A percentile compares a stretch with the other conserved stretches of the same genome.
phyloP scores from a whole-genome alignment of 2,329 filamentous ascomycete species.

The Microcyclospora pomicola region DNA sequence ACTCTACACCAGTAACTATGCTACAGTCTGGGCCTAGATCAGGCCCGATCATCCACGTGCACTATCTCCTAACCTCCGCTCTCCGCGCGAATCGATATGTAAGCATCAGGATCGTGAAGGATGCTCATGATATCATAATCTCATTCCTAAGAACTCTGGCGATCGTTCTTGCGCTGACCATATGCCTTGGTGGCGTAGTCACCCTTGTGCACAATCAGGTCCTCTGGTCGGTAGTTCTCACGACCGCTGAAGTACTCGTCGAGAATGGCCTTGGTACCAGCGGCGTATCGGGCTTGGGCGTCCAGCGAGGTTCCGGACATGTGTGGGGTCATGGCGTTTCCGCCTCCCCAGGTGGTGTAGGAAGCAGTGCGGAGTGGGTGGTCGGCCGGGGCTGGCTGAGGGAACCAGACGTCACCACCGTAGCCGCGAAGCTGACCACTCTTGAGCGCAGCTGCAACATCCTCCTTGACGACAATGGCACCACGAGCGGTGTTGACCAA shows the following conservation, averaged over 20 bases:
- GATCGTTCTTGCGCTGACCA: constrained; percentile 43
- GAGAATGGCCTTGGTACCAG: constrained; percentile 66
- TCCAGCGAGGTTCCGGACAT: constrained; percentile 99
- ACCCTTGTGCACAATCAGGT: constrained; percentile 78
- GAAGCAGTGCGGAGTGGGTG: constrained; percentile 76
- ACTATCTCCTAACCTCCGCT: too few relatives aligned
- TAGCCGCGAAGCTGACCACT: constrained; percentile 81
- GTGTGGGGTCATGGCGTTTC: constrained; percentile 97
- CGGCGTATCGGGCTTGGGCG: constrained; percentile 61
- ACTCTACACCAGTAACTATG: too few relatives aligned
- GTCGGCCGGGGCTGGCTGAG: constrained; percentile 86
- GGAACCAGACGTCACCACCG: constrained; percentile 89
- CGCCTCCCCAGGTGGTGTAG: constrained; percentile 87
- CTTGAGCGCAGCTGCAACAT: constrained; percentile 87
- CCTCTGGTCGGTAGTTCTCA: constrained; percentile 76
- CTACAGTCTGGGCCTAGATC: too few relatives aligned
- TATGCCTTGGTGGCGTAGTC: constrained; percentile 94
- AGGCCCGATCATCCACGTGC: too few relatives aligned
- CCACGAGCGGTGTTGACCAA: constrained; percentile 97
- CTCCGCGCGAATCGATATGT: too few relatives aligned
- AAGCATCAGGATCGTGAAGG: too few relatives aligned
- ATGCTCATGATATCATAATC: too few relatives aligned
- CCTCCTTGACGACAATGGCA: constrained; percentile 98
- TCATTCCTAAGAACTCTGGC: too few relatives aligned
- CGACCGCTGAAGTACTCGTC: constrained; percentile 79